Evolutionary conservation across 352 stramenopile species (phyloP).

Genomic region (Phytopythium chamaehyphon): DNA sequence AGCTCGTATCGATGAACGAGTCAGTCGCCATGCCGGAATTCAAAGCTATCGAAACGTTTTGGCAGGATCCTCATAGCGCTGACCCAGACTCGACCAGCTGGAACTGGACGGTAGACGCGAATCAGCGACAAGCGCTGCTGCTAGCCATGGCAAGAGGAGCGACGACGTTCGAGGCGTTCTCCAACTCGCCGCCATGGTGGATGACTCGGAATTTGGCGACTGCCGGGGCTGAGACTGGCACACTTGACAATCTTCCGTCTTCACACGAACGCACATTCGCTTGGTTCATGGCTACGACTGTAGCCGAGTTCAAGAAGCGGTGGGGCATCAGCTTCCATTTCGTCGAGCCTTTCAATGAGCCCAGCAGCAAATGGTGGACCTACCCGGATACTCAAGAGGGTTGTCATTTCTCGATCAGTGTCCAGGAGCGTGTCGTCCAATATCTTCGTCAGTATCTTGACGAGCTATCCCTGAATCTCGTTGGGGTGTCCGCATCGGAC

Average conservation of each 20-base stretch:
- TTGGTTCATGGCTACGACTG: constrained; percentile 37
- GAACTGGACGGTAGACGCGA: constrained; percentile 40
- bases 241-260: constrained; percentile 40
- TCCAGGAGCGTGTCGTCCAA: constrained; percentile 37
- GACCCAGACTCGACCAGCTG: constrained; percentile 36
- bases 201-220: constrained; percentile 55
- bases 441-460: constrained; percentile 36
- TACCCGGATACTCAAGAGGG: constrained; percentile 46
- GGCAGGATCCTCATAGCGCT: constrained; percentile 43
- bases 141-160: constrained; percentile 30
- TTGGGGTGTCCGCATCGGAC: constrained; percentile 38
- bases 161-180: constrained; percentile 47
- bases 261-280: constrained; percentile 49
- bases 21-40: constrained; percentile 47
- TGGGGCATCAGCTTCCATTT: constrained; percentile 52
- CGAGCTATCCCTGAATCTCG: constrained; percentile 16
- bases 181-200: constrained; percentile 62
- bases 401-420: constrained; percentile 41
- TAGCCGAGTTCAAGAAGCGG: constrained; percentile 32
- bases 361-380: constrained; percentile 42
- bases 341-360: constrained; percentile 58
- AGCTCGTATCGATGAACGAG: constrained; percentile 32
- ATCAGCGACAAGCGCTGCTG: constrained; percentile 41
- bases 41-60: constrained; percentile 55
- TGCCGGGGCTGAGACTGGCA: constrained; percentile 30